Evolutionary conservation across 805 yeast species (phyloP), one percentile per base, ranked within the genome.

Genomic region (Cyberlindnera mycetangii): DNA sequence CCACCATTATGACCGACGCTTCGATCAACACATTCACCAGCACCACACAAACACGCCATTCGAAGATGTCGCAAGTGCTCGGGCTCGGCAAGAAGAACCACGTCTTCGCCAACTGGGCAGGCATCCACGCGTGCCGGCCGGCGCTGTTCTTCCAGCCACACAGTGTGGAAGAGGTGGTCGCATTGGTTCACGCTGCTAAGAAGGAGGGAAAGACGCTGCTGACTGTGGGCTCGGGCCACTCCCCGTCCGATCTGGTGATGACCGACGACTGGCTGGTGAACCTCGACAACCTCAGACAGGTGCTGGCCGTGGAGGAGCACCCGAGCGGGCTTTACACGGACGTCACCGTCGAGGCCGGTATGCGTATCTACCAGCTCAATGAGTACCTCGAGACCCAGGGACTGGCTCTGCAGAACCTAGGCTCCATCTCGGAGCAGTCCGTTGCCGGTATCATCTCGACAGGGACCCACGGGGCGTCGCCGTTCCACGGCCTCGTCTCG

Each of bases 401-500:
- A 1, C 75, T 88, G 47, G 95, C 96, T 5, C 70, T 92, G 46
- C 98, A 92, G 65, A 92, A 86, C 58, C 70, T 93, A 56, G 98
- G 98, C 1, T 89, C 97, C 1, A 92, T 92, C 42, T 81, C 93
- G 32, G 97, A 89, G 50, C 98, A 92, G 62, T 85, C 95, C 14
- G 72, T 89, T 20, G 98, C 95, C 3, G 99, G 99, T n/a, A 81
- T 90, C 52, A 89, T 93, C 36, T 85, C 96, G 2, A 92, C 98
- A 0, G 98, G 98, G 22, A 89, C 98, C 0, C 99, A 92, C 60
- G 99, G 99, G 7, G 85, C 97, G 0, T 83, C 96, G 9, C 95
- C 92, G 33, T 87, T 76, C 62, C 98, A 93, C 58, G 97, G 98
- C 1, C 71, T 90, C 30, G 85, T 92, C 2, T 79, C 93, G 8